Conservation (phyloP, 306 rosid species). For the Quercus dentata region DNA sequence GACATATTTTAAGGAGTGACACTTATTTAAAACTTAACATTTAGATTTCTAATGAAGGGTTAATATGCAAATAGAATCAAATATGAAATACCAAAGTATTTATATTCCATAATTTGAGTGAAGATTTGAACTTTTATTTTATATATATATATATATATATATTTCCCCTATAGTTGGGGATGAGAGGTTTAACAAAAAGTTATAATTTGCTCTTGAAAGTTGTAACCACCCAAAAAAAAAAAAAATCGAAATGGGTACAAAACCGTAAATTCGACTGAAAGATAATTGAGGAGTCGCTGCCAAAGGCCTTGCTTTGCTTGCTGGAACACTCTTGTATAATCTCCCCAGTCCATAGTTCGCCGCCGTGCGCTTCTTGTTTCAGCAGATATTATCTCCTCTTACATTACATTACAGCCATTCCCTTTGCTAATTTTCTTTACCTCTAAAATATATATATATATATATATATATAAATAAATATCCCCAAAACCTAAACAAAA, state of each 20-base stretch:
- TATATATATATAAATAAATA: neutral
- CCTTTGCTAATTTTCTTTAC: neutral
- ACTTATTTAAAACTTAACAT: no score
- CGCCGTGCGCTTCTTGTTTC: constrained; percentile 27
- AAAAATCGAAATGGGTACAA: neutral
- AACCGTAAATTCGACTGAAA: neutral
- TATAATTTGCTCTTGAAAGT: no score
- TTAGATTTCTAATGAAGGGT: no score
- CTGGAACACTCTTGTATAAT: constrained; percentile 17
- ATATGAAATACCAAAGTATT: no score
- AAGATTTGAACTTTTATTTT: no score
- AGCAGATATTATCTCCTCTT: constrained; percentile 17
- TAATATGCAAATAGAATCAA: no score
- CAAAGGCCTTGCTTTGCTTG: constrained; percentile 10
- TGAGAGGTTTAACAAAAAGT: no score
- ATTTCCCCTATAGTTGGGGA: no score
- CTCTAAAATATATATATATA: neutral
- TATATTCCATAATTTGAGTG: no score
- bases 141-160: no score
- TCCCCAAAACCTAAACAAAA: neutral
- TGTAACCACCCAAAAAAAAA: neutral
- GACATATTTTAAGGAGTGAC: no score
- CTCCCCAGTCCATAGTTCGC: constrained; percentile 11
- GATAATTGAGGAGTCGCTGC: constrained; percentile 25
- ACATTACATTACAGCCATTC: no score